Conservation (phyloP, 495 filamentous ascomycete species). For the Tuber melanosporum region DNA sequence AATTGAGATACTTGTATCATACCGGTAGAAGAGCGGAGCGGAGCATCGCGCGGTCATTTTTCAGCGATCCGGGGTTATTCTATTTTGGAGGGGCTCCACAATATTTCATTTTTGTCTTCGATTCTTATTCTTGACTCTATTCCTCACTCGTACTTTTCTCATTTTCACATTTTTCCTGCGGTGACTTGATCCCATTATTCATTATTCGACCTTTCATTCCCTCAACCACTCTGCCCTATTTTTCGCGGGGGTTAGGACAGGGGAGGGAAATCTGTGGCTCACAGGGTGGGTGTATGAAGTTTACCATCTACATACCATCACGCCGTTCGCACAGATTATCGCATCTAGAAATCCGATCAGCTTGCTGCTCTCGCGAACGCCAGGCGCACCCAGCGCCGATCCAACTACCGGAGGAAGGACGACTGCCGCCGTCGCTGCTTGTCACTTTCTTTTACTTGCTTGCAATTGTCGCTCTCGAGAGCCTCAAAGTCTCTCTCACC, state of each 20-base stretch:
- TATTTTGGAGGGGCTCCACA: slow-evolving; percentile 30
- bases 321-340: slow-evolving; percentile 31
- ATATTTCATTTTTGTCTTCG: not conserved
- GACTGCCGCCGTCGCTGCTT: slow-evolving; percentile 16
- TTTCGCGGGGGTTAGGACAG: not conserved
- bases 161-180: not conserved
- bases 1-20: slow-evolving; percentile 10
- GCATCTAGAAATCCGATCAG: slow-evolving; percentile 37
- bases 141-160: not conserved
- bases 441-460: not conserved
- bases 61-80: slow-evolving; percentile 19
- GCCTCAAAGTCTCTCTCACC: slow-evolving; percentile 29
- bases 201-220: not conserved
- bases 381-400: slow-evolving; percentile 35
- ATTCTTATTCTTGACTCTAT: not conserved
- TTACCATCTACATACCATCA: slow-evolving; percentile 35
- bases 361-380: slow-evolving; percentile 25
- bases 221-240: not conserved
- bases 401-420: slow-evolving; percentile 33
- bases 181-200: not conserved
- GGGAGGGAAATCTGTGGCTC: slow-evolving; percentile 9
- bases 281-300: slow-evolving; percentile 29
- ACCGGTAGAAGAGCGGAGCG: not conserved
- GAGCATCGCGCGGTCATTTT: slow-evolving; percentile 20
- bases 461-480: slow-evolving; percentile 14